Percentiles rank a stretch among this genome's conserved stretches.
These are phyloP conservation scores for Backusella australiensis DNA, from an alignment of 192 early-diverging fungal species.

Conservation along the genomic window DNA sequence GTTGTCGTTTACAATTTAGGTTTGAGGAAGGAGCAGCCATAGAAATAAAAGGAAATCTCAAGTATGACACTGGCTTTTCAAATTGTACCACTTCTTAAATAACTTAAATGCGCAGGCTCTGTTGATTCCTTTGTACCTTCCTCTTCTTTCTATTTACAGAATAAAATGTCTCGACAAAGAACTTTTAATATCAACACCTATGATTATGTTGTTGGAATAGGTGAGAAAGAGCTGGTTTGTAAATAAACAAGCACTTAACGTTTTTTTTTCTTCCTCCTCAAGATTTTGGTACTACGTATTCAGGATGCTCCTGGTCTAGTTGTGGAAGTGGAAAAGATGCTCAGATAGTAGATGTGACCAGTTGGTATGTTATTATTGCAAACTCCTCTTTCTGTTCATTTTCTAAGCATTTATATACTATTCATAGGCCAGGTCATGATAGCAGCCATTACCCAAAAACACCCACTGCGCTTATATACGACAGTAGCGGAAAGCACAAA, in stretches of 20 bases:
- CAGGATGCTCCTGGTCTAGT: background rate
- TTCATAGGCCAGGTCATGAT: background rate
- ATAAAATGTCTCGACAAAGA: background rate
- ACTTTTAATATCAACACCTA: background rate
- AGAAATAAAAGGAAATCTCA: background rate
- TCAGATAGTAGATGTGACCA: background rate
- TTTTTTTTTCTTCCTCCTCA: background rate
- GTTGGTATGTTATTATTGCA: background rate
- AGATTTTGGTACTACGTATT: slow-evolving; percentile 2
- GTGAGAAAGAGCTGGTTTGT: background rate
- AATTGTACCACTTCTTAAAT: background rate
- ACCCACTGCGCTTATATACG: background rate
- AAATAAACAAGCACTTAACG: background rate
- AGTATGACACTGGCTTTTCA: background rate
- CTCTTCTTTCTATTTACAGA: background rate
- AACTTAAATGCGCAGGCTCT: background rate
- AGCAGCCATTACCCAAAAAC: background rate
- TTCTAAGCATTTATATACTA: background rate
- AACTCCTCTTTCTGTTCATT: background rate
- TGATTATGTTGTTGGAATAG: background rate
- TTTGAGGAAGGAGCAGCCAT: background rate
- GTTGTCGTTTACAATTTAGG: background rate
- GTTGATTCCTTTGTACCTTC: background rate
- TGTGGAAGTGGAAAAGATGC: background rate
- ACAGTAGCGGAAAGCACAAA: background rate